phyloP scores from a whole-genome alignment of 2,329 filamentous ascomycete species.

The Byssothecium circinans region DNA sequence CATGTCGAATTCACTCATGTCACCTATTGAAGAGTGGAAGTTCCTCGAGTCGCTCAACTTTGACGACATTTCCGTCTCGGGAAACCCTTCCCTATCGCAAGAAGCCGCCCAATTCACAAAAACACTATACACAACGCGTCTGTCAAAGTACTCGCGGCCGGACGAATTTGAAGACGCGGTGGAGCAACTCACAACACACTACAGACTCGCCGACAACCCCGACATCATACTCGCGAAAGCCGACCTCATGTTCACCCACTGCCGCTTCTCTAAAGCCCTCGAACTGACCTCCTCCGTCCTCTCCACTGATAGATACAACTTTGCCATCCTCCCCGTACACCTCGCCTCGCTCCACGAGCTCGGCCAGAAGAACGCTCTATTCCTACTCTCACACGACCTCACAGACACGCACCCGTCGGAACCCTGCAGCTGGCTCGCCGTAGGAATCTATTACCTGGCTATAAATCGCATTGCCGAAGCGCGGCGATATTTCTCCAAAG shows the following conservation, averaged over 20 bases:
- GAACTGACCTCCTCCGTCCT: conserved; percentile 82
- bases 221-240: conserved; percentile 89
- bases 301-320: conserved; percentile 83
- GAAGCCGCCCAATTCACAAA: conserved; percentile 92
- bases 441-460: conserved; percentile 90
- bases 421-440: conserved; percentile 88
- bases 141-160: conserved; percentile 94
- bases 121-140: conserved; percentile 91
- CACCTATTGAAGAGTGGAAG: conserved; percentile 83
- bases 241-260: conserved; percentile 91
- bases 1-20: conserved; percentile 93
- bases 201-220: conserved; percentile 81
- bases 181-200: conserved; percentile 90
- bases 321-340: conserved; percentile 85
- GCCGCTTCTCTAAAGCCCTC: conserved; percentile 85
- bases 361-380: conserved; percentile 81
- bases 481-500: conserved; percentile 93
- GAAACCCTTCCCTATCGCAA: conserved; percentile 69
- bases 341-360: conserved; percentile 90
- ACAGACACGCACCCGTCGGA: conserved; percentile 90
- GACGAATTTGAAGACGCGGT: conserved; percentile 80
- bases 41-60: conserved; percentile 91
- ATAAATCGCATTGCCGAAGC: conserved; percentile 91
- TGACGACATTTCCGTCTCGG: conserved; percentile 70
- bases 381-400: conserved; percentile 88